Percentiles rank a stretch among this genome's conserved stretches.
Conservation (phyloP, 768 basidiomycete species). For the Leccinum barrowsii region DNA sequence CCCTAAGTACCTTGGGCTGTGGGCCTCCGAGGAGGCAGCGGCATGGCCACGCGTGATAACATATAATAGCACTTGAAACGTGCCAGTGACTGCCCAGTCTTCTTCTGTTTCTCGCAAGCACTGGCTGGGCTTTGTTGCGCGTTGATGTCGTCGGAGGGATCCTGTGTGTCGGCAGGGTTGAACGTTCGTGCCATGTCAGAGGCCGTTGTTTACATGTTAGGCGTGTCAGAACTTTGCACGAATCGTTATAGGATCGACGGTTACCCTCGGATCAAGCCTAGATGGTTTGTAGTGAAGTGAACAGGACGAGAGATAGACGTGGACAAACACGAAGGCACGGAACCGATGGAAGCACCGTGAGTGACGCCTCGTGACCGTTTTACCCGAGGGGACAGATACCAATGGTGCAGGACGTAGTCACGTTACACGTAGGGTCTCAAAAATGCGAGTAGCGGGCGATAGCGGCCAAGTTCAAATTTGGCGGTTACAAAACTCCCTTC, state of each 20-base stretch:
- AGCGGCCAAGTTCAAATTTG: not conserved
- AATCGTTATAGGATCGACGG: not conserved
- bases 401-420: not conserved
- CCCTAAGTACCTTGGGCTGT: no score
- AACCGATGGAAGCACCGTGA: not conserved
- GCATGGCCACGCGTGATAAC: not conserved
- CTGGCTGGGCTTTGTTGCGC: no score
- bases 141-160: not conserved
- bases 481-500: not conserved
- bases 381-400: not conserved
- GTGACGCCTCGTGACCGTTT: not conserved
- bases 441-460: not conserved
- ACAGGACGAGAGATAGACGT: not conserved
- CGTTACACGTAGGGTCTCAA: not conserved
- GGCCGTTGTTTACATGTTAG: not conserved
- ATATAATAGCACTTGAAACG: not conserved
- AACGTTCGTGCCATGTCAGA: not conserved
- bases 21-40: no score
- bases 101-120: not conserved
- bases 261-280: not conserved
- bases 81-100: no score
- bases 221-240: not conserved
- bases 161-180: not conserved
- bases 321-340: not conserved
- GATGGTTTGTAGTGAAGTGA: not conserved